Base-by-base conservation (phyloP, 371 early-diverging fungal species). In the Sanchytrium tribonematis region DNA sequence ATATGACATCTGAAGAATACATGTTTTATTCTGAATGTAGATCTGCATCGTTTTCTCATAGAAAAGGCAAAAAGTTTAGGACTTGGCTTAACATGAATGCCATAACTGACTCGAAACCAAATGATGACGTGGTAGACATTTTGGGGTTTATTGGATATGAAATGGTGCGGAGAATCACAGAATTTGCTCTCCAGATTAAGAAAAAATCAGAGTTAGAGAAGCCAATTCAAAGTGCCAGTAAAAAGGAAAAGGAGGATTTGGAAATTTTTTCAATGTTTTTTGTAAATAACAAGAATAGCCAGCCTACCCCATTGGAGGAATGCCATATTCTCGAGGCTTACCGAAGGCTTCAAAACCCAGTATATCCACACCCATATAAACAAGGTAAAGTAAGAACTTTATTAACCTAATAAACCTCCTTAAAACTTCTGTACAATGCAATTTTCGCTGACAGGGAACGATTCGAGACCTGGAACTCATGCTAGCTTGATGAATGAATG, bases 1-100 rank as follows among this genome's bases (percentile, higher is more conserved):
- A 83, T 5, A 98, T 98, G 98, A 89, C 93, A 30, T 84, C 91
- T 72, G 96, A 95, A 31, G 95, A 98, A 80, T 98, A 98, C 75
- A 91, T 96, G 27, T 89, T 93, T 77, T 98, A 92, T 75, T 88
- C 95, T 28, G 97, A 97, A 76, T 97, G 97, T 76, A 81, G 97
- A 30, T 92, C 92, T 76, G 97, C 98, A 0, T 90, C 91, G 0
- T 98, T 98, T 71, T 93, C 93, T 0, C 95, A 87, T 78, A 88
- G 93, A 70, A 96, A 97, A 77, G 79, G 79, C 30, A 92, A 91
- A 75, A 81, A 89, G 66, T 98, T 98, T 75, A 85, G 91, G 30
- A 94, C 96, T 69, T 98, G 97, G 95, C 86, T 88, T 69, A 83
- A 86, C 67, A 88, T 97, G 86, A 82, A 84, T 1, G 76, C 68